phyloP scores from a whole-genome alignment of 148 eudicot genomes.

The Amaranthus hypochondriacus region DNA sequence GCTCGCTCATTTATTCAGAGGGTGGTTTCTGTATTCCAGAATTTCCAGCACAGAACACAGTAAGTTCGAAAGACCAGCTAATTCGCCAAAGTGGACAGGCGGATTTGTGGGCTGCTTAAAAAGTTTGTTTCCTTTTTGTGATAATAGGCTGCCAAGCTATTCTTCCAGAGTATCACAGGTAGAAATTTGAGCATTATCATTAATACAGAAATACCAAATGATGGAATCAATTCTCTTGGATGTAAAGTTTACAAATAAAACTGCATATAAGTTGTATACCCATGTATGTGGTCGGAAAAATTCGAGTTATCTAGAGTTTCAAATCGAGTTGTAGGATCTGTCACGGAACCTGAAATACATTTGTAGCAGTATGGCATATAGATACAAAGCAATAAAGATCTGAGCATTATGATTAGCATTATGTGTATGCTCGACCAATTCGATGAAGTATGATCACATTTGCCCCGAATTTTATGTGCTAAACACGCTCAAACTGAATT shows the following conservation, averaged over 20 bases:
- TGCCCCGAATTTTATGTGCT: too few species aligned
- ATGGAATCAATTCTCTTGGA: constrained; percentile 1
- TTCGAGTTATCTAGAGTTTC: constrained; percentile 9
- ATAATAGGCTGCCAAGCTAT: constrained; percentile 15
- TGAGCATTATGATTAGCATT: too few species aligned
- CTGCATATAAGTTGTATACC: neutral
- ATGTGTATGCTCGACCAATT: too few species aligned
- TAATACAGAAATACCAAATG: neutral
- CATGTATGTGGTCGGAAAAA: neutral
- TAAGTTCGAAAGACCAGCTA: constrained; percentile 11
- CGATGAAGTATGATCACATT: too few species aligned
- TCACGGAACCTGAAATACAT: neutral
- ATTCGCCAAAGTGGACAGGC: constrained; percentile 21
- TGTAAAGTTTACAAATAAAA: neutral
- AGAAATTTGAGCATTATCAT: constrained; percentile 12
- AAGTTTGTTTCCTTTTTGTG: constrained; percentile 24
- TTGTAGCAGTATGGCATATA: neutral
- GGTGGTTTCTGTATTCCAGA: constrained; percentile 33
- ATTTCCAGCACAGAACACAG: constrained; percentile 21
- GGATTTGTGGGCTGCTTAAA: constrained; percentile 30
- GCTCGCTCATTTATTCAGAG: constrained; percentile 21
- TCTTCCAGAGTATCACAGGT: constrained; percentile 27
- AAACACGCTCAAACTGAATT: too few species aligned
- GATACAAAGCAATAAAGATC: too few species aligned
- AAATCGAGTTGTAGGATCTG: neutral